phyloP scores from a whole-genome alignment of 495 filamentous ascomycete species.

The Penicillium paxilli region DNA sequence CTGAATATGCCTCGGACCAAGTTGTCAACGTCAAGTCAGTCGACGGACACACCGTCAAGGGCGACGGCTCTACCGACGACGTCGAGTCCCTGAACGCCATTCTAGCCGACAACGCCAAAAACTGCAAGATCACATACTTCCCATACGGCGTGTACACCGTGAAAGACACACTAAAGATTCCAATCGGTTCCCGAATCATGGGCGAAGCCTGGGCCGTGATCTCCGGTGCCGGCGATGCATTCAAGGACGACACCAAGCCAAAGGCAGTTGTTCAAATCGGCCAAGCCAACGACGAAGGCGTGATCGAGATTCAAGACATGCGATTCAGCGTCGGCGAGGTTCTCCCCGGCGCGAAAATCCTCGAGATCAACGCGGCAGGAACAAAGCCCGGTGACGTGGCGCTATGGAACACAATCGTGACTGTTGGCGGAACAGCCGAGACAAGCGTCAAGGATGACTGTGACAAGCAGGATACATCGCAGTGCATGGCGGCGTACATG shows the following conservation, averaged over 20 bases:
- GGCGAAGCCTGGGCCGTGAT: conserved; percentile 51
- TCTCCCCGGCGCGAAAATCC: conserved; percentile 73
- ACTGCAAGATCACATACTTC: conserved; percentile 50
- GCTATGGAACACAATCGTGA: conserved; percentile 57
- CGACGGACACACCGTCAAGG: conserved; percentile 10
- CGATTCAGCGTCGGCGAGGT: conserved; percentile 57
- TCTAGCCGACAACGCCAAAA: conserved; percentile 34
- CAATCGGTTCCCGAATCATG: conserved; percentile 45
- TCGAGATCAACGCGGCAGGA: conserved; percentile 62
- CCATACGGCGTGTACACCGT: conserved; percentile 57
- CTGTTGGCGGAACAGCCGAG: conserved; percentile 50
- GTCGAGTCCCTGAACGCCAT: conserved; percentile 42
- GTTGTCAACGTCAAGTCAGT: conserved; percentile 18
- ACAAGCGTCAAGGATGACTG: conserved; percentile 36
- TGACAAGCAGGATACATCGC: conserved; percentile 25
- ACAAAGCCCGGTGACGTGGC: conserved; percentile 53
- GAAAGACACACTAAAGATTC: conserved; percentile 52
- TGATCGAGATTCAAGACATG: conserved; percentile 55
- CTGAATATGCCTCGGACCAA: conserved; percentile 34
- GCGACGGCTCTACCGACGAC: conserved; percentile 19
- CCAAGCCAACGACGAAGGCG: conserved; percentile 45
- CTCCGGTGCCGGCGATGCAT: conserved; percentile 42
- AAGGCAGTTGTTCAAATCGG: conserved; percentile 56
- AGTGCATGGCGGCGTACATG: conserved; percentile 44
- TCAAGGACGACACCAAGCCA: conserved; percentile 48